Evolutionary conservation across 345 rosid genomes (phyloP), one percentile per base, ranked within the genome.

Genomic region (Rhodamnia argentea): DNA sequence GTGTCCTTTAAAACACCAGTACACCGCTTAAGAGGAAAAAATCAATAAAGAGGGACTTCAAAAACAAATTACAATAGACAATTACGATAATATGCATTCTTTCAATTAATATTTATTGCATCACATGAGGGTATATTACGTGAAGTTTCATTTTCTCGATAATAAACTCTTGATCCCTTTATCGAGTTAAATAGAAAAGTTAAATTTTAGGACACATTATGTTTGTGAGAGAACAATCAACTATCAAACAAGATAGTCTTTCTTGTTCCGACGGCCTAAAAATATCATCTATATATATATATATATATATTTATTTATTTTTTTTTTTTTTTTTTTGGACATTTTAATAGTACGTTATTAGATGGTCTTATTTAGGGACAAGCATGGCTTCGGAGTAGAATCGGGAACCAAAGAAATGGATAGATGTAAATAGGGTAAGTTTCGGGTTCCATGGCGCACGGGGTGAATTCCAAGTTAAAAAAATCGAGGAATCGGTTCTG

Each of bases 81-180:
- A 0, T 32, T 9, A 2, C 47, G 18, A 70, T 37, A 2, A 32
- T 18, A 1, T 29, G 1, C 5, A 1, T 6, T 32, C 44, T 64
- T 32, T 64, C 16, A 16, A 16, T 32, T 16, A 16, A 64, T 8
- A 8, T 32, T 42, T 29, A 62, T 15, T 7, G 4, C 3, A 1
- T 29, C 18, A 9, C 42, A 3, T 1, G 5, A 32, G 13, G 23
- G 4, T 29, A 7, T 62, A 7, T 0, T 4, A 2, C 37, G 4
- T 20, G 78, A 16, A 70, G 4, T 32, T 70, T 32, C 3, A 4
- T 0, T 37, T 32, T 70, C 23, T 9, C 24, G 0, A 32, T 10
- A 32, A 22, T 18, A 37, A 1, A 4, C 47, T 11, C 47, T 4
- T 3, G 7, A 10, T 10, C 24, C 3, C 78, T 37, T 32, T 70